Evolutionary conservation across 2,329 filamentous ascomycete species (phyloP), one percentile per base, ranked within the genome.

Genomic region (Talaromyces piceae): DNA sequence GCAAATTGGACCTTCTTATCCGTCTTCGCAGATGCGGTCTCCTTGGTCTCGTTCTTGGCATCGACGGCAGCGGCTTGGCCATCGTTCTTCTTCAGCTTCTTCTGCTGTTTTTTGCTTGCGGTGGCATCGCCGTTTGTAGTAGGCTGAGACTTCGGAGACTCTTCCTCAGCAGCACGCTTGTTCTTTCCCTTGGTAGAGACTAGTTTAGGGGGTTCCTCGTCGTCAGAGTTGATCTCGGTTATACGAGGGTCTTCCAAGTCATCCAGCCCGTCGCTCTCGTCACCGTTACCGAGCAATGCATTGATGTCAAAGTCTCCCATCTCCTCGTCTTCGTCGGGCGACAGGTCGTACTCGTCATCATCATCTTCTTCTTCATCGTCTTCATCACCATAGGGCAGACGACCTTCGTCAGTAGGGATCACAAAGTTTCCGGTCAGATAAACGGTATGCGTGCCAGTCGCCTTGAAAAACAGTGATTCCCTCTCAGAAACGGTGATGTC

Each of bases 41-140:
- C 75, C 56, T 71, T 72, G 49, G 74, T 73, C 51, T 78, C 77
- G 54, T 81, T 75, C 69, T 84, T 83, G 59, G 79, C 73, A 59
- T 79, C 74, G 58, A 67, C 67, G 47, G 78, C 73, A 54, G 86
- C 82, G 54, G 93, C 84, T 68, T 96, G 87, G 60, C 91, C 93
- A 69, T 95, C 88, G 79, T 97, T 97, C 80, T 95, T 96, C 86
- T 98, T 97, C 64, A 87, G 81, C 72, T 96, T 96, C 85, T 97
- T 97, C 68, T 87, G 83, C 73, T 97, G 88, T 78, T 95, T 96
- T 81, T 96, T 96, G 80, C 84, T 91, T 57, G 90, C 79, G 77
- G 91, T 91, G 60, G 78, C 68, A 61, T 90, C 86, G 58, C 82
- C 81, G 57, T 80, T 77, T 43, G 71, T 63, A 58, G 74, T 73